Conservation (phyloP, 306 rosid genomes). For the Fragaria nilgerrensis region DNA sequence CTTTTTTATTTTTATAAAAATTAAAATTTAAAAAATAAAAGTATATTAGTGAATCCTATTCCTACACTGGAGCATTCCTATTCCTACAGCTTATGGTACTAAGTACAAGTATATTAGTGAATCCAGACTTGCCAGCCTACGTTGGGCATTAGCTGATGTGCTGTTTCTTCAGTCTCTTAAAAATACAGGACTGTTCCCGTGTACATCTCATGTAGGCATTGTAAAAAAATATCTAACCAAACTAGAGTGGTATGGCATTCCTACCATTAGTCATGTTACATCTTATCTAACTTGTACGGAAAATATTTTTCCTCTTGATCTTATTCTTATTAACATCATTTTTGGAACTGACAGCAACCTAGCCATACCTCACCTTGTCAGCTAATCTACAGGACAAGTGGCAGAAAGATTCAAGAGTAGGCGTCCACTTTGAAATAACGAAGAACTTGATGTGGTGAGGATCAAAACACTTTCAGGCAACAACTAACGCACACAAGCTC, state of each 20-base stretch:
- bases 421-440: neutral
- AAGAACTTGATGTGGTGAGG: neutral
- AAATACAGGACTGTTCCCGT: neutral
- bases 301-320: neutral
- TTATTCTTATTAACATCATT: neutral
- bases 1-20: neutral
- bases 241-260: neutral
- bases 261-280: neutral
- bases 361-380: conserved; percentile 6
- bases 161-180: neutral
- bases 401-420: neutral
- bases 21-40: no score
- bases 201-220: neutral
- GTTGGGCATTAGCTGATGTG: neutral
- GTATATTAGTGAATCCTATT: no score
- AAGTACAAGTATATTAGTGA: neutral
- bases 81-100: neutral
- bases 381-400: neutral
- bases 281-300: neutral
- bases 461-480: neutral
- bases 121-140: neutral
- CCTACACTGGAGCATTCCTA: neutral
- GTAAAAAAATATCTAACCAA: neutral
- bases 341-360: neutral
- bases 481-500: neutral